These are phyloP conservation scores for Hericium rajendrae DNA, from an alignment of 768 basidiomycete species.

Conservation along the genomic window DNA sequence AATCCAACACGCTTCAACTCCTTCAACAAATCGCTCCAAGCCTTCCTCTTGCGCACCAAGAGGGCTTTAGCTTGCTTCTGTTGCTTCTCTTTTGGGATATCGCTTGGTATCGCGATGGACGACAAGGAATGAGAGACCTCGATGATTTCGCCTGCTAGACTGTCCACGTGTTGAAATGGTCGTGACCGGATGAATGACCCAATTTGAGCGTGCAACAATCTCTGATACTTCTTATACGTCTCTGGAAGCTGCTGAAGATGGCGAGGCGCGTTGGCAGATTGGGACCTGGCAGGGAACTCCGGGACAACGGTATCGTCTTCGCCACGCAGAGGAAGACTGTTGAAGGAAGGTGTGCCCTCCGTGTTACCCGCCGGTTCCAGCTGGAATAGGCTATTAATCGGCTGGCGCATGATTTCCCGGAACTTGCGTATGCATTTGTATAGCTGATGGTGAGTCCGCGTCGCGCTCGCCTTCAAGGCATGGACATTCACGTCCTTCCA, in stretches of 20 bases:
- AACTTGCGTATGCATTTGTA: conserved; percentile 89
- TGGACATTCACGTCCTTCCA: conserved; percentile 98
- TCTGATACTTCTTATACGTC: conserved; percentile 43
- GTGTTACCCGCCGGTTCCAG: not conserved
- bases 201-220: conserved; percentile 34
- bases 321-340: not conserved
- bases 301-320: not conserved
- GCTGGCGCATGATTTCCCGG: conserved; percentile 78
- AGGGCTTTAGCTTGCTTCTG: conserved; percentile 64
- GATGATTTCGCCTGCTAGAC: conserved; percentile 55
- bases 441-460: conserved; percentile 81
- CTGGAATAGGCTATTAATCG: conserved; percentile 35
- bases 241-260: conserved; percentile 40
- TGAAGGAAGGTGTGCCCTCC: not conserved
- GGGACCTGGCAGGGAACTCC: not conserved
- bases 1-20: conserved; percentile 78
- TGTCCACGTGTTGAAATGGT: conserved; percentile 37
- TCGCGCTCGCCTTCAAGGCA: conserved; percentile 85
- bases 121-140: conserved; percentile 49
- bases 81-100: conserved; percentile 37
- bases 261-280: conserved; percentile 11
- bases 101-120: conserved; percentile 30
- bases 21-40: conserved; percentile 85
- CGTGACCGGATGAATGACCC: conserved; percentile 30
- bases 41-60: conserved; percentile 75